Conservation (phyloP, 129 eudicot genomes). For the Heracleum sosnowskyi region DNA sequence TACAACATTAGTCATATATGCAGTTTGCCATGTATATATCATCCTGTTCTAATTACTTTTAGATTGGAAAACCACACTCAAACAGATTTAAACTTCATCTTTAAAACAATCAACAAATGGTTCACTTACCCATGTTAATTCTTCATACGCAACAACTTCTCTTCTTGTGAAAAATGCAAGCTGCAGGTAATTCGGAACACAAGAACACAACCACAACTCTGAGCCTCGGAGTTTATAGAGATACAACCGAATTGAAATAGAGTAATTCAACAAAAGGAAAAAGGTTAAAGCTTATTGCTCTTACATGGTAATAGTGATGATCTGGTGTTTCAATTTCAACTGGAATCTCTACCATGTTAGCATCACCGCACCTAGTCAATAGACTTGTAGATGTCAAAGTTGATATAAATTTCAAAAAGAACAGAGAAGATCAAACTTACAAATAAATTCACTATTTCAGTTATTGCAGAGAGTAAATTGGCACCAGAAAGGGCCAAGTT, state of each 20-base stretch:
- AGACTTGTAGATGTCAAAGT: not conserved
- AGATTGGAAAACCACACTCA: not conserved
- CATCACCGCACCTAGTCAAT: conserved; percentile 43
- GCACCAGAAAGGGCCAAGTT: too few species aligned
- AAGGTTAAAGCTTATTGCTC: not conserved
- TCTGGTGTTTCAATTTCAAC: conserved; percentile 64
- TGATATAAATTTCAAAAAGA: not conserved
- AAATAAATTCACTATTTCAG: too few species aligned
- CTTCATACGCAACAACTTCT: conserved; percentile 47
- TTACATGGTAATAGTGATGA: conserved; percentile 65
- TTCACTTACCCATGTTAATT: conserved; percentile 57
- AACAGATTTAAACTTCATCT: not conserved
- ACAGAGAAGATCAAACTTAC: not conserved
- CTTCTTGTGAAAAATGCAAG: conserved; percentile 53
- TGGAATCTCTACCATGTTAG: conserved; percentile 54
- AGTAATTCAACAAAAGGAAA: not conserved
- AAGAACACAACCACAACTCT: not conserved
- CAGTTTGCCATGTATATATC: not conserved
- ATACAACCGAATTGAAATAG: conserved; percentile 1
- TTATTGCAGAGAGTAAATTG: too few species aligned
- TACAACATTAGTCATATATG: conserved; percentile 6
- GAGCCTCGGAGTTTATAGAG: not conserved
- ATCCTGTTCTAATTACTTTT: not conserved
- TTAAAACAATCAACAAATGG: not conserved
- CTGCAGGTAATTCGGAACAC: conserved; percentile 29